Base-by-base conservation (phyloP, 1,139 yeast genomes). In the Protomyces inouyei region DNA sequence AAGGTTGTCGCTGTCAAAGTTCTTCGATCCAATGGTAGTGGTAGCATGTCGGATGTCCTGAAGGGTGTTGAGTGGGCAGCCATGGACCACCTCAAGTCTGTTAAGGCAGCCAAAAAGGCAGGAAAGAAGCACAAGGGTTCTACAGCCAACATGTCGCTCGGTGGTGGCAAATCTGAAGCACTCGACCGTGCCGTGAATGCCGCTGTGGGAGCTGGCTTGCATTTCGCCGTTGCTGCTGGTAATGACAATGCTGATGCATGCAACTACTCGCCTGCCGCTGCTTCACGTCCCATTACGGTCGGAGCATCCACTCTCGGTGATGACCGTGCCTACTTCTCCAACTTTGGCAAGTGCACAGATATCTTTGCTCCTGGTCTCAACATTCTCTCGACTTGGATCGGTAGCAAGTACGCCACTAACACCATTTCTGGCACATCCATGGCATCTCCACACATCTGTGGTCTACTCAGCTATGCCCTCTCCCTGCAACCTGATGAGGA, bases 381-480 rank as follows among this genome's bases (percentile, higher is more conserved):
- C 67, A 76, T 82, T 56, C 73, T 76, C 67, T 80, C 85, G 12
- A 79, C 82, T 38, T 93, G 91, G 79, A 91, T 88, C 76, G 95
- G 96, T 60, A 86, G 95, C 48, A 85, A 85, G 70, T 76, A 82
- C 66, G 91, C 95, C 57, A 87, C 96, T 70, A 96, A 96, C 67
- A 85, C 93, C 61, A 82, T 93, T 77, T 90, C 97, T 51, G 98
- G 98, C 78, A 93, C 98, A 23, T 93, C 98, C 23, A 93, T 93
- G 98, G 98, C 98, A 43, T 89, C 98, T 55, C 98, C 98, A 64
- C 98, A 93, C 75, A 87, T 93, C 75, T 87, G 91, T 68, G 98
- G 98, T 71, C 82, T 93, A 76, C 72, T 78, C 67, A 75, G 97
- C 3, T 93, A 93, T 83, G 92, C 84, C 79, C 80, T 93, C 72